These are phyloP conservation scores for Zygoascus ofunaensis DNA, from an alignment of 805 yeast species.

Conservation along the genomic window DNA sequence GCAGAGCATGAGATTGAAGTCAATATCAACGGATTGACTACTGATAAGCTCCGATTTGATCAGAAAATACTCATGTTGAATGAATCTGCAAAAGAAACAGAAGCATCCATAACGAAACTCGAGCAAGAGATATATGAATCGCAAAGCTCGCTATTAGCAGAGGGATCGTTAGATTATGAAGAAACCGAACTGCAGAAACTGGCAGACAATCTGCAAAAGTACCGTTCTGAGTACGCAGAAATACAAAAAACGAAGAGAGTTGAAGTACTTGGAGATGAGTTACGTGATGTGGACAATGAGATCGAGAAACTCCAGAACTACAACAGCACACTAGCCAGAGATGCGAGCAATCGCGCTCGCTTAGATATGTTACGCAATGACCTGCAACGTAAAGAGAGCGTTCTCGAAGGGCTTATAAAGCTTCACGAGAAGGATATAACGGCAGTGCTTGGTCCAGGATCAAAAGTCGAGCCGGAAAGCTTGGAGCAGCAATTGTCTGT, in stretches of 20 bases:
- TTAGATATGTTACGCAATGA: constrained; percentile 39
- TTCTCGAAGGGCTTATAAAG: constrained; percentile 25
- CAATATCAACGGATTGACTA: constrained; percentile 20
- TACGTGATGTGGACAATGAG: constrained; percentile 17
- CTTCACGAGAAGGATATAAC: constrained; percentile 22
- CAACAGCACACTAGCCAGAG: constrained; percentile 44
- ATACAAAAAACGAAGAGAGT: constrained; percentile 5
- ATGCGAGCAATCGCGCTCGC: constrained; percentile 51
- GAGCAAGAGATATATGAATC: constrained; percentile 33
- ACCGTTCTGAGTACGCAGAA: constrained; percentile 9
- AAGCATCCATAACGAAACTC: constrained; percentile 31
- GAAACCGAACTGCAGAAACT: constrained; percentile 35
- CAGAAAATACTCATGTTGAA: constrained; percentile 15
- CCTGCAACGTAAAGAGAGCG: constrained; percentile 25
- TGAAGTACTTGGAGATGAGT: constrained; percentile 3
- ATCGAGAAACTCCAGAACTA: constrained; percentile 47
- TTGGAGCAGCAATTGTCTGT: constrained; percentile 14
- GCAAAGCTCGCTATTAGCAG: constrained; percentile 28
- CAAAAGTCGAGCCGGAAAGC: constrained; percentile 13
- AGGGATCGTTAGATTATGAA: constrained; percentile 40
- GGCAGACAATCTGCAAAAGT: constrained; percentile 27
- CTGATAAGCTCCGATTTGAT: constrained; percentile 19
- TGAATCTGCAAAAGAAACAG: constrained; percentile 9
- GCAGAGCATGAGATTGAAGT: constrained; percentile 24
- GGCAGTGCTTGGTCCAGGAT: constrained; percentile 10